Evolutionary conservation across 345 rosid genomes (phyloP).

Genomic region (Mangifera indica): DNA sequence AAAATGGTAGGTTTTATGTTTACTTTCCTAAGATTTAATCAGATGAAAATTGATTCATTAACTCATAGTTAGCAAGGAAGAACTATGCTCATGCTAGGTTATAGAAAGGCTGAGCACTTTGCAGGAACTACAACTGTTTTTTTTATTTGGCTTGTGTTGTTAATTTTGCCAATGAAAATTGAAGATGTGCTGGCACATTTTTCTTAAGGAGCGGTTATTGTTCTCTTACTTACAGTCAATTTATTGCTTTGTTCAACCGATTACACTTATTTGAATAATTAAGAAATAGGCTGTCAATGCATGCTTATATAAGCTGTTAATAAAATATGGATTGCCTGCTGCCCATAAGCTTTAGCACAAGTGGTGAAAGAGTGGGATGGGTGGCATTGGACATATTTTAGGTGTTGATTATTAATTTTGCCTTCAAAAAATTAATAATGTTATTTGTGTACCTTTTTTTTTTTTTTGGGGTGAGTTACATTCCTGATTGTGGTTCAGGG

Average conservation of each 20-base stretch:
- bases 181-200: not conserved
- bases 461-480: not conserved
- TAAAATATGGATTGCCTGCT: not conserved
- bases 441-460: not conserved
- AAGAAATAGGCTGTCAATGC: not conserved
- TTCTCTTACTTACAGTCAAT: not conserved
- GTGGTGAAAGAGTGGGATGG: slow-evolving; percentile 2
- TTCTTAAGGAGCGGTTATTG: not conserved
- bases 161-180: not conserved
- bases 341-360: not conserved
- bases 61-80: not conserved
- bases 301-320: not conserved
- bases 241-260: not conserved
- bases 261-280: not conserved
- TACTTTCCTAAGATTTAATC: not conserved
- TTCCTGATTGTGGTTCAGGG: slow-evolving; percentile 48
- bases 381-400: not conserved
- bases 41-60: not conserved
- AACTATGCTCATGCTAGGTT: not conserved
- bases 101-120: not conserved
- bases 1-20: not conserved
- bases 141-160: not conserved
- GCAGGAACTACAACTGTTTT: not conserved
- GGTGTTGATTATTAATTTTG: slow-evolving; percentile 7
- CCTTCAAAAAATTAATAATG: not conserved